These are phyloP conservation scores for Eremothecium coryli DNA, from an alignment of 1,139 yeast genomes.

Conservation along the genomic window DNA sequence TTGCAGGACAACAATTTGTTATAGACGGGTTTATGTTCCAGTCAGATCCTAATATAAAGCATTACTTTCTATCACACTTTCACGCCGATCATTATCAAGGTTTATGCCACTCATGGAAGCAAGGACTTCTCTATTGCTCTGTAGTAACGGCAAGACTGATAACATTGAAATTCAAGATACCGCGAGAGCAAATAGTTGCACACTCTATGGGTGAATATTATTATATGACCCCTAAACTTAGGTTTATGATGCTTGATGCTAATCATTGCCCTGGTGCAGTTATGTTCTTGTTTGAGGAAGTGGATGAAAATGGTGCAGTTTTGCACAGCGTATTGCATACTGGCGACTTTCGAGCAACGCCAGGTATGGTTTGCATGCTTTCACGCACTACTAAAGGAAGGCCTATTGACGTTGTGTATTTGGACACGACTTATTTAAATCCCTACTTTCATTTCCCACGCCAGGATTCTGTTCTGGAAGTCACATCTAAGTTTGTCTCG, in stretches of 20 bases:
- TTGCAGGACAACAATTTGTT: slow-evolving; percentile 38
- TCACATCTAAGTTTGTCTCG: slow-evolving; percentile 48
- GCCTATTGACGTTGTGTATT: slow-evolving; percentile 49
- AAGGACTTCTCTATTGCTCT: slow-evolving; percentile 60
- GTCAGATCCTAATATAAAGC: slow-evolving; percentile 37
- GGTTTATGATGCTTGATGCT: slow-evolving; percentile 65
- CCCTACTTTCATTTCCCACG: slow-evolving; percentile 70
- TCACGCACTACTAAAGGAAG: slow-evolving; percentile 21
- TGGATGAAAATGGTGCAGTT: slow-evolving; percentile 19
- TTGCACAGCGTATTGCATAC: slow-evolving; percentile 55
- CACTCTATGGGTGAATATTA: slow-evolving; percentile 38
- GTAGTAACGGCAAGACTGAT: slow-evolving; percentile 54
- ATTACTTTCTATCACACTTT: slow-evolving; percentile 68
- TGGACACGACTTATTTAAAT: slow-evolving; percentile 82
- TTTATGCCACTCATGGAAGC: slow-evolving; percentile 63
- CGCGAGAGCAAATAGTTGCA: slow-evolving; percentile 41
- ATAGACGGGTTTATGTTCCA: slow-evolving; percentile 64
- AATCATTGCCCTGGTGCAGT: slow-evolving; percentile 97
- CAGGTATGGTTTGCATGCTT: slow-evolving; percentile 23
- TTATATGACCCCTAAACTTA: slow-evolving; percentile 39
- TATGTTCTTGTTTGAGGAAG: slow-evolving; percentile 60
- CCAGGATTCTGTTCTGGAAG: slow-evolving; percentile 57
- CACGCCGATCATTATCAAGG: slow-evolving; percentile 95
- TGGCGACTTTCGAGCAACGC: slow-evolving; percentile 79
- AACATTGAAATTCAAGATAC: slow-evolving; percentile 45